phyloP scores from a whole-genome alignment of 2,329 filamentous ascomycete genomes.

The Zasmidium cellare region DNA sequence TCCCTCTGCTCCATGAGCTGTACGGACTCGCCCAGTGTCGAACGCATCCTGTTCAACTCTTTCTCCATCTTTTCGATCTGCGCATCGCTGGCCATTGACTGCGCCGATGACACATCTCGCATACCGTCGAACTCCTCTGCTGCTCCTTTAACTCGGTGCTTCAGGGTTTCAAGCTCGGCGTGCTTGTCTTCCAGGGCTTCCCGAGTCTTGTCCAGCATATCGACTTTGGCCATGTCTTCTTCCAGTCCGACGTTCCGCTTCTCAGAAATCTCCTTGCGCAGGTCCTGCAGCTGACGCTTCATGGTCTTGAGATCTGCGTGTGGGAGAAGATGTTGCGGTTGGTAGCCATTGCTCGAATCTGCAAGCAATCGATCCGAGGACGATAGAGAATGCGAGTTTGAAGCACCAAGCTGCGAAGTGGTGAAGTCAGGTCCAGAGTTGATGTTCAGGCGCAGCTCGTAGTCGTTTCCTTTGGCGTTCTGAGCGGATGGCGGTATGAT shows the following conservation, averaged over 20 bases:
- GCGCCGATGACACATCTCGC: slow-evolving; percentile 76
- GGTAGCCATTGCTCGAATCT: slow-evolving; percentile 82
- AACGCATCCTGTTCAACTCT: slow-evolving; percentile 89
- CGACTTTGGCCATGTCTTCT: slow-evolving; percentile 90
- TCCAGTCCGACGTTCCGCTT: slow-evolving; percentile 79
- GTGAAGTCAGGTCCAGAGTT: slow-evolving; percentile 75
- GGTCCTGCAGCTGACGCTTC: slow-evolving; percentile 72
- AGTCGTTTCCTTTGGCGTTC: slow-evolving; percentile 82
- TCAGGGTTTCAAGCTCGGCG: slow-evolving; percentile 86
- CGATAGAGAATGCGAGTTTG: slow-evolving; percentile 41
- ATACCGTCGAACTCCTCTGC: slow-evolving; percentile 94
- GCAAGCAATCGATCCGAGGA: slow-evolving; percentile 73
- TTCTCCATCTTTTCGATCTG: slow-evolving; percentile 99
- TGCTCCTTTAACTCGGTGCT: slow-evolving; percentile 82
- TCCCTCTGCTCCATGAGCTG: slow-evolving; percentile 92
- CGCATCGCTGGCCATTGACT: slow-evolving; percentile 84
- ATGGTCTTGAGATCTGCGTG: slow-evolving; percentile 87
- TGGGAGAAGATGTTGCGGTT: slow-evolving; percentile 81
- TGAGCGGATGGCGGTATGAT: slow-evolving; percentile 81
- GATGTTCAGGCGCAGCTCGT: slow-evolving; percentile 80
- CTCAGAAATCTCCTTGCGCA: slow-evolving; percentile 92
- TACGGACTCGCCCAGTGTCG: slow-evolving; percentile 78
- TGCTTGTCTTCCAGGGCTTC: slow-evolving; percentile 96
- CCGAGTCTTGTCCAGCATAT: slow-evolving; percentile 89
- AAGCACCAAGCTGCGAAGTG: slow-evolving; percentile 50